Conservation (phyloP, 192 early-diverging fungal species). For the Coemansia guatemalensis region DNA sequence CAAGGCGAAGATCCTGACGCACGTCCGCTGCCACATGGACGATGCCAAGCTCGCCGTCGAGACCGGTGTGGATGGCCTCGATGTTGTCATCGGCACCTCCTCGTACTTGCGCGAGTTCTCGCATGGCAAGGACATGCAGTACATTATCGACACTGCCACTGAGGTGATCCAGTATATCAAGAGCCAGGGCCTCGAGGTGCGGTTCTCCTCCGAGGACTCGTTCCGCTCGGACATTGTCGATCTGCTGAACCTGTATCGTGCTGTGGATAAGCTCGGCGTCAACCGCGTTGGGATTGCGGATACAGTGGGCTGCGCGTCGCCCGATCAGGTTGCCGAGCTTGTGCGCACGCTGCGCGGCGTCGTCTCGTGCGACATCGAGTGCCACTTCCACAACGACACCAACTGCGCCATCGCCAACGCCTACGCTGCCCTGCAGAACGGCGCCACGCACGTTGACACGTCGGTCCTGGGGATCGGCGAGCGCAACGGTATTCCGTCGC, state of each 20-base stretch:
- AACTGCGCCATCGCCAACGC: slow-evolving; percentile 98
- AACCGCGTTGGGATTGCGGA: slow-evolving; percentile 99
- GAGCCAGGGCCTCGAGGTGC: slow-evolving; percentile 92
- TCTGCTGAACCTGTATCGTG: slow-evolving; percentile 92
- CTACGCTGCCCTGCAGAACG: slow-evolving; percentile 94
- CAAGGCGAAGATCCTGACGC: slow-evolving; percentile 97
- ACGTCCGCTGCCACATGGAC: slow-evolving; percentile 98
- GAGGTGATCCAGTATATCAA: slow-evolving; percentile 98
- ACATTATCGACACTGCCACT: slow-evolving; percentile 93
- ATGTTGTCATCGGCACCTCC: slow-evolving; percentile 97
- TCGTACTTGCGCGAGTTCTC: slow-evolving; percentile 97
- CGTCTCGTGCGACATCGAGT: slow-evolving; percentile 98
- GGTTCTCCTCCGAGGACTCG: slow-evolving; percentile 98
- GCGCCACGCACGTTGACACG: slow-evolving; percentile 98
- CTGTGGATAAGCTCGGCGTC: slow-evolving; percentile 97
- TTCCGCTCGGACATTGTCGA: slow-evolving; percentile 98
- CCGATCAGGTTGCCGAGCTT: slow-evolving; percentile 96
- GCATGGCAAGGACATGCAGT: slow-evolving; percentile 99
- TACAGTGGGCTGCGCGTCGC: slow-evolving; percentile 98
- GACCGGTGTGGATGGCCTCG: slow-evolving; percentile 95
- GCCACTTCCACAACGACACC: slow-evolving; percentile 99
- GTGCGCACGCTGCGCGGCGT: slow-evolving; percentile 93
- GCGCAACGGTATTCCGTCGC: slow-evolving; percentile 96
- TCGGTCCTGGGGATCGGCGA: slow-evolving; percentile 98
- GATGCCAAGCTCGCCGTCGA: slow-evolving; percentile 95